These are phyloP conservation scores for Henningerozyma blattae DNA, from an alignment of 805 yeast genomes.

Conservation along the genomic window DNA sequence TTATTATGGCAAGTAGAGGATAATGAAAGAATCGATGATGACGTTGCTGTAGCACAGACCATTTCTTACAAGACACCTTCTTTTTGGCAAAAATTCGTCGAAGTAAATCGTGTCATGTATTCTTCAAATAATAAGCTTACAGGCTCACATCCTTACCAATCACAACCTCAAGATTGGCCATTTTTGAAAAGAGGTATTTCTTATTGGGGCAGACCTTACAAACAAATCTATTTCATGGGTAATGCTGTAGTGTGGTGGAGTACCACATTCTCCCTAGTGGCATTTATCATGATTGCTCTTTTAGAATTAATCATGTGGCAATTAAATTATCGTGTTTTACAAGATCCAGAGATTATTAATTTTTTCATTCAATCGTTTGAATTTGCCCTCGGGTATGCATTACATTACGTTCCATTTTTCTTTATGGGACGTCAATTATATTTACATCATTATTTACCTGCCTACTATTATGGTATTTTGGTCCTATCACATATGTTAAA, in stretches of 20 bases:
- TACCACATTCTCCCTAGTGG: slow-evolving; percentile 38
- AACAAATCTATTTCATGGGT: slow-evolving; percentile 62
- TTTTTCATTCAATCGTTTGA: slow-evolving; percentile 52
- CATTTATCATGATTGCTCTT: slow-evolving; percentile 35
- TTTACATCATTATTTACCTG: slow-evolving; percentile 88
- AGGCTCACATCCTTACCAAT: slow-evolving; percentile 59
- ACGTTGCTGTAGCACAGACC: slow-evolving; percentile 27
- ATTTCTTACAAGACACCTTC: slow-evolving; percentile 41
- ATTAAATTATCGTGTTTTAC: slow-evolving; percentile 31
- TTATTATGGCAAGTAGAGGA: slow-evolving; percentile 67
- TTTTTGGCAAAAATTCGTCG: slow-evolving; percentile 49
- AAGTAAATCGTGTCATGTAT: slow-evolving; percentile 70
- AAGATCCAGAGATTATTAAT: slow-evolving; percentile 45
- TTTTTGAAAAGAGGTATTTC: slow-evolving; percentile 64
- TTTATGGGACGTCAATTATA: slow-evolving; percentile 90
- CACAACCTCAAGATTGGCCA: slow-evolving; percentile 68
- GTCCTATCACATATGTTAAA: slow-evolving; percentile 63
- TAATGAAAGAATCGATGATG: slow-evolving; percentile 35
- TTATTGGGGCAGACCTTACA: slow-evolving; percentile 48
- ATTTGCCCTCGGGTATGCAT: slow-evolving; percentile 55
- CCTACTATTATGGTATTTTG: slow-evolving; percentile 76
- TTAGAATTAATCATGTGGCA: slow-evolving; percentile 52
- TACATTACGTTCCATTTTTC: slow-evolving; percentile 66
- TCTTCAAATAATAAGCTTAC: slow-evolving; percentile 57
- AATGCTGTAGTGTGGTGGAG: slow-evolving; percentile 78